Evolutionary conservation across 108 stramenopile species (phyloP).

Genomic region (Seminavis robusta): DNA sequence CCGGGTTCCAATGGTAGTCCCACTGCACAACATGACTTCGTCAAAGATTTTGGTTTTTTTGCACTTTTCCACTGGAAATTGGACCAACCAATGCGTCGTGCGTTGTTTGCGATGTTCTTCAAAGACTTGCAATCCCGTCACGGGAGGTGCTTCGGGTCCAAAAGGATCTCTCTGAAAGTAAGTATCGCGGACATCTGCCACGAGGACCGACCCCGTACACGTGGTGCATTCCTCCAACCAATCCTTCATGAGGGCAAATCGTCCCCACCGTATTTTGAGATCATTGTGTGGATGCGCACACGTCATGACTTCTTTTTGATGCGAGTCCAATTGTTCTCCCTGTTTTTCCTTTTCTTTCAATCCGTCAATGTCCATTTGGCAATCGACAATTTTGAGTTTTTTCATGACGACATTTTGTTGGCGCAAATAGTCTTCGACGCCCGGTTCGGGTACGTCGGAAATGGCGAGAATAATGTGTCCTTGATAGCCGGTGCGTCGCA

Average conservation of each 20-base stretch:
- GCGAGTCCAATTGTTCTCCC: not conserved
- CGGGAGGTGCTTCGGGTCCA: slow-evolving; percentile 42
- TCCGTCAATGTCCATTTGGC: slow-evolving; percentile 1
- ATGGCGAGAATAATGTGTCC: slow-evolving; percentile 73
- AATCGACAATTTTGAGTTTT: slow-evolving; percentile 8
- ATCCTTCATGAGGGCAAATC: slow-evolving; percentile 58
- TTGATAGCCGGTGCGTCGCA: slow-evolving; percentile 59
- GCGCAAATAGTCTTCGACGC: slow-evolving; percentile 30
- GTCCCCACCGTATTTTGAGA: slow-evolving; percentile 61
- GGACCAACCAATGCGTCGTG: slow-evolving; percentile 58
- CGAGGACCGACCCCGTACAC: slow-evolving; percentile 73
- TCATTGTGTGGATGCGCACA: slow-evolving; percentile 39
- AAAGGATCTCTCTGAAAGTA: slow-evolving; percentile 78
- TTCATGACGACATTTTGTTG: slow-evolving; percentile 53
- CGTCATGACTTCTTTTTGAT: slow-evolving; percentile 8
- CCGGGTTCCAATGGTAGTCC: slow-evolving; percentile 68
- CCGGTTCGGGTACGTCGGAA: slow-evolving; percentile 5
- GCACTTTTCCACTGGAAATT: slow-evolving; percentile 38
- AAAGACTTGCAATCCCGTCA: slow-evolving; percentile 51
- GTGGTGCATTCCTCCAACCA: slow-evolving; percentile 53
- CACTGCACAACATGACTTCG: slow-evolving; percentile 61
- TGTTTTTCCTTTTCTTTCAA: not conserved
- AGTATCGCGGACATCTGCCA: slow-evolving; percentile 64
- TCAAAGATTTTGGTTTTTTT: slow-evolving; percentile 22
- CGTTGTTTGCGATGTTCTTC: slow-evolving; percentile 48